Evolutionary conservation across 352 stramenopile species (phyloP).

Genomic region (Globisporangium sylvaticum): DNA sequence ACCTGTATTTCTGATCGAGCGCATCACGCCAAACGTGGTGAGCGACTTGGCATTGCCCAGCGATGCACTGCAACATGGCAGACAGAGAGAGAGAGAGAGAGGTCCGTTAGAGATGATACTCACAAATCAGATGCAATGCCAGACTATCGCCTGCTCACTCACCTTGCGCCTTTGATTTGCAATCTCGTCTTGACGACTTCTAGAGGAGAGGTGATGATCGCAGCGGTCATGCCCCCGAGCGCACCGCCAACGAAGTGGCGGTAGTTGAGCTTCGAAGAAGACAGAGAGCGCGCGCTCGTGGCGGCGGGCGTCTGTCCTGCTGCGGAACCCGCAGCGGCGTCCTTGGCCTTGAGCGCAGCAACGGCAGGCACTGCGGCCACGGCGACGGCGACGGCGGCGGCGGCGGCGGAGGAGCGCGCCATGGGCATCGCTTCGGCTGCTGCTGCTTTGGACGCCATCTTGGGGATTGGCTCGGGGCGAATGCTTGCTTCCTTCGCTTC

Average conservation of each 20-base stretch:
- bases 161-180: constrained; percentile 72
- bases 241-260: constrained; percentile 73
- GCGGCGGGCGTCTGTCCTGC: constrained; percentile 6
- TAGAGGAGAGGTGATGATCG: constrained; percentile 78
- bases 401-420: constrained; percentile 11
- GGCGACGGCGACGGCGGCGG: not conserved
- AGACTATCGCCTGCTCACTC: not conserved
- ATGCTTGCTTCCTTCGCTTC: not conserved
- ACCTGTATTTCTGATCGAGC: constrained; percentile 68
- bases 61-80: constrained; percentile 27
- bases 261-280: constrained; percentile 28
- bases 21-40: constrained; percentile 80
- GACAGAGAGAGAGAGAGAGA: not conserved
- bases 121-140: not conserved
- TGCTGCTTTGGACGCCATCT: constrained; percentile 11
- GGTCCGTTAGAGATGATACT: not conserved
- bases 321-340: not conserved
- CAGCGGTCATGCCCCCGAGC: constrained; percentile 75
- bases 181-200: constrained; percentile 85
- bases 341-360: constrained; percentile 11
- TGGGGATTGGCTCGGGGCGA: constrained; percentile 2
- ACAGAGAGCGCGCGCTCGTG: constrained; percentile 7
- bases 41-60: constrained; percentile 45
- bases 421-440: constrained; percentile 13
- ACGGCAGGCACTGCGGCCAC: constrained; percentile 2